phyloP scores from a whole-genome alignment of 345 rosid species.

The Euphorbia peplus region DNA sequence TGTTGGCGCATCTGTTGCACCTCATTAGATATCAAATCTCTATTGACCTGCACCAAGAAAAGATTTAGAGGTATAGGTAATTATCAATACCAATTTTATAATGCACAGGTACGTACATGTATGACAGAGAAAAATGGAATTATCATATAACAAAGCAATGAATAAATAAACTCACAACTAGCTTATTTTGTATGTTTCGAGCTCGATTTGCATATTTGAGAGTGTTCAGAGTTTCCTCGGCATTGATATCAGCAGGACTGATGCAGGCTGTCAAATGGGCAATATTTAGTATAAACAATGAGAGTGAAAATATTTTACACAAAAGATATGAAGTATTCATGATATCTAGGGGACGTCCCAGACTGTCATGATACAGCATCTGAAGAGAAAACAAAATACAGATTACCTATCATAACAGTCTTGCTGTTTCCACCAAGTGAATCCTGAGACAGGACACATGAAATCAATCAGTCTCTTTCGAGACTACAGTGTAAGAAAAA shows the following conservation, averaged over 20 bases:
- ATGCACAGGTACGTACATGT: not conserved
- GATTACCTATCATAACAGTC: constrained; percentile 93
- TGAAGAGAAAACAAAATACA: not conserved
- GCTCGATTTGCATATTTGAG: constrained; percentile 99
- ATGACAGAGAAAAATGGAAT: not conserved
- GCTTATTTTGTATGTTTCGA: constrained; percentile 92
- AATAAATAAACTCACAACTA: constrained; percentile 61
- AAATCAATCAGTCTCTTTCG: constrained; percentile 16
- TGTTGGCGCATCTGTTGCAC: constrained; percentile 98
- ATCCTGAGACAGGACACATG: constrained; percentile 49
- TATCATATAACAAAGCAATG: not conserved
- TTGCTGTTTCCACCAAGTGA: constrained; percentile 99
- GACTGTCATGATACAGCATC: not conserved
- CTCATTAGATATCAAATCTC: constrained; percentile 93
- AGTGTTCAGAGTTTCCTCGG: constrained; percentile 95
- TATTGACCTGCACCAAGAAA: constrained; percentile 56
- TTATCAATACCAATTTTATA: not conserved
- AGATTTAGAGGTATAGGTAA: constrained; percentile 1
- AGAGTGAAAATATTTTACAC: not conserved
- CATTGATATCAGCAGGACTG: constrained; percentile 98
- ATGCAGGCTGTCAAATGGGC: constrained; percentile 59
- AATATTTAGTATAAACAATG: not conserved
- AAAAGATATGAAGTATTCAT: not conserved
- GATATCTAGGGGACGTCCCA: constrained; percentile 6
- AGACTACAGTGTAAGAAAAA: constrained; percentile 10